Base-by-base conservation (phyloP, 2,329 filamentous ascomycete genomes). In the Neurospora sp. region DNA sequence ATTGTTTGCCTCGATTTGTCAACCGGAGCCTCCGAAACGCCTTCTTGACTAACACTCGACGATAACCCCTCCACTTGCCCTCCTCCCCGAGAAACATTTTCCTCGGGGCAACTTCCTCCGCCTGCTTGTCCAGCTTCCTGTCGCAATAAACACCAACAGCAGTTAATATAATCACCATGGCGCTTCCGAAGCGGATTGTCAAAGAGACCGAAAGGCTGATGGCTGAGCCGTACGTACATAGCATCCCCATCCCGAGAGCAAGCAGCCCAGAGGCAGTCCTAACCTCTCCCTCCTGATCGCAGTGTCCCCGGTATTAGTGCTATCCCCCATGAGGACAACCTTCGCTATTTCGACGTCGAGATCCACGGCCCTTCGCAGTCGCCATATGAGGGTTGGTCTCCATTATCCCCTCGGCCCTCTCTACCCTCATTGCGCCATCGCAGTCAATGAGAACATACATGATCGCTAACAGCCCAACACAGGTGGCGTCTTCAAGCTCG, bases 151-250 rank as follows among this genome's bases (percentile, higher is more conserved):
- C 23, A 36, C 52, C 12, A 62, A 36, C 40, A 40, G 38, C 8
- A 8, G 17, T 33, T 38, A 28, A 37, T 11, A 19, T 28, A 37
- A 57, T 40, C n/a, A 75, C 74, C 71, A 89, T 88, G 92, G 89
- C 93, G 73, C 85, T 99, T 74, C 95, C 96, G 39, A 99, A 99
- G 86, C 88, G 96, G 79, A 99, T 99, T 78, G 88, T 98, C 78
- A 99, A 99, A 83, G 96, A 99, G 87, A 99, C 96, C 23, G 95
- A 99, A 83, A 90, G 96, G 78, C 87, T 99, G 75, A 94, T 97
- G 88, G 92, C 92, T 73, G 96, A 99, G 82, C 96, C 96, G 93
- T 97, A 87, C 81, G 92, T 68, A 67, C 52, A 17, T 10, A 74
- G 71, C 67, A 69, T 11, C 15, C 36, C n/a, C 43, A 8, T 15